These are phyloP conservation scores for Colletotrichum destructivum DNA, from an alignment of 2,329 filamentous ascomycete species.

Conservation along the genomic window DNA sequence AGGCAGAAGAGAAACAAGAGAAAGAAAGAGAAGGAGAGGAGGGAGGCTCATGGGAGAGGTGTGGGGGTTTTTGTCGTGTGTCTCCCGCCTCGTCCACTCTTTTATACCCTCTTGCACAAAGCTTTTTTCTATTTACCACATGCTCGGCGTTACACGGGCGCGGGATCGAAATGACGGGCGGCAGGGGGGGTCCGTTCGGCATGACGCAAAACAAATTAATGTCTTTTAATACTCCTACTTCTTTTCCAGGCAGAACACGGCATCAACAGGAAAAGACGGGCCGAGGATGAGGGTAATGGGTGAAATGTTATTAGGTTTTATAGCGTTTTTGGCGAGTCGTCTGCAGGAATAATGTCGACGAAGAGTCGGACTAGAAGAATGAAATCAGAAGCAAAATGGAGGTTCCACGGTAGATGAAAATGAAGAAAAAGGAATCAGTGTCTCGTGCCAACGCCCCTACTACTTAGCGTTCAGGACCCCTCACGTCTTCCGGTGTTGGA, in stretches of 20 bases:
- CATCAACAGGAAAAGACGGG: background rate
- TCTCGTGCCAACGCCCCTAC: background rate
- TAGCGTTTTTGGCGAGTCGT: constrained; percentile 7
- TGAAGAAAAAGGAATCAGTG: background rate
- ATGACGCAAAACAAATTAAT: constrained; percentile 25
- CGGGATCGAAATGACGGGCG: background rate
- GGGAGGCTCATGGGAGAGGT: too few relatives aligned
- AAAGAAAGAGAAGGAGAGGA: background rate
- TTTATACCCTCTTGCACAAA: constrained; percentile 38
- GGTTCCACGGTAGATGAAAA: background rate
- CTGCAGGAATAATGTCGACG: background rate
- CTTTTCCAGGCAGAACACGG: constrained; percentile 28
- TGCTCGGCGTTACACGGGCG: constrained; percentile 38
- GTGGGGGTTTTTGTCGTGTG: constrained; percentile 3
- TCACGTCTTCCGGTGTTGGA: background rate
- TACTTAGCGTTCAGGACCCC: background rate
- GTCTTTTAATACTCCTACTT: constrained; percentile 30
- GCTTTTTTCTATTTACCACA: constrained; percentile 22
- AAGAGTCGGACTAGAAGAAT: background rate
- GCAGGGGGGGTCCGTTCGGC: background rate
- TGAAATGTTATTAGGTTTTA: constrained; percentile 2
- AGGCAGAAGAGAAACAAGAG: too few relatives aligned
- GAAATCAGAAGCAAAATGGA: constrained; percentile 6
- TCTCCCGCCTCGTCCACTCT: constrained; percentile 38
- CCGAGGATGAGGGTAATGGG: background rate